Conservation (phyloP, 1,284 basidiomycete genomes). For the Rhodofomes roseus region DNA sequence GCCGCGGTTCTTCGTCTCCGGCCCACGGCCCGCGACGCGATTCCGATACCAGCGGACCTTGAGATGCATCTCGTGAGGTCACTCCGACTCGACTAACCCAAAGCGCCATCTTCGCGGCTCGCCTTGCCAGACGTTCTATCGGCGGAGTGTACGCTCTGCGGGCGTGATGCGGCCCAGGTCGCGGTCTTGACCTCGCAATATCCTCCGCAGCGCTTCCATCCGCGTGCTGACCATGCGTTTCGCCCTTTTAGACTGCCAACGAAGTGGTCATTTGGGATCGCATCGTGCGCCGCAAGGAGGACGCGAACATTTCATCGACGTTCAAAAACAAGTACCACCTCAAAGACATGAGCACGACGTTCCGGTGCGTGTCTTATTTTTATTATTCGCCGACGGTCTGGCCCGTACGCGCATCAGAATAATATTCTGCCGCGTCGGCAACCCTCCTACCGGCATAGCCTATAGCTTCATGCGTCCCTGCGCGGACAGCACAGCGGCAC, state of each 20-base stretch:
- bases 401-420: background rate
- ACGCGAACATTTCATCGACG: conserved; percentile 63
- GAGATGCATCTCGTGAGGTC: background rate
- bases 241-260: conserved; percentile 60
- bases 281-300: conserved; percentile 75
- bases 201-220: background rate
- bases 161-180: background rate
- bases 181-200: background rate
- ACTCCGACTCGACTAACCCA: background rate
- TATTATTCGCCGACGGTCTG: background rate
- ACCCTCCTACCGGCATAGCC: background rate
- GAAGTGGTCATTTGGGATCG: conserved; percentile 90
- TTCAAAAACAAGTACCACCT: conserved; percentile 84
- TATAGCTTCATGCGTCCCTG: background rate
- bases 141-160: background rate
- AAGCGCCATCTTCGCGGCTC: background rate
- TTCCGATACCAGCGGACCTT: background rate
- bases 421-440: background rate
- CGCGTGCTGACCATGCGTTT: background rate
- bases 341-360: conserved; percentile 71
- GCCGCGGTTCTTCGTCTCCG: background rate
- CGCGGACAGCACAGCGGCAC: background rate
- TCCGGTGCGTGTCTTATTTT: conserved; percentile 57
- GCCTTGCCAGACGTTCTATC: background rate
- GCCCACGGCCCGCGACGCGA: background rate